Evolutionary conservation across 805 yeast species (phyloP).

Genomic region (Saturnispora mendoncae): DNA sequence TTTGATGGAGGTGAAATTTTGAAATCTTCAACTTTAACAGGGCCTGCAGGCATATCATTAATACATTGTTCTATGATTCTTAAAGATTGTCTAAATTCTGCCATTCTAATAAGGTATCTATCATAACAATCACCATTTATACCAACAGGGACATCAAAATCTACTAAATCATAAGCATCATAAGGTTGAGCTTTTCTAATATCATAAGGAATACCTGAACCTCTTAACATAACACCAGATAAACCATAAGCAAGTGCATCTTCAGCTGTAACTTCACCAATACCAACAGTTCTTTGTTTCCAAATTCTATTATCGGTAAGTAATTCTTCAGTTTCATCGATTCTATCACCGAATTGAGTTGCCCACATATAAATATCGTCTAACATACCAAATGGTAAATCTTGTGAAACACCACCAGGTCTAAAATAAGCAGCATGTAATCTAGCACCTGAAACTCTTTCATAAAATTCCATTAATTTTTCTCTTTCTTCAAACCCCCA

Average conservation of each 20-base stretch:
- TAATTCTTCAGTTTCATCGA: conserved; percentile 85
- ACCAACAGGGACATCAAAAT: conserved; percentile 83
- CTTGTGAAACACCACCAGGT: conserved; percentile 90
- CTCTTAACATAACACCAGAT: conserved; percentile 86
- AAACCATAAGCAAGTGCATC: conserved; percentile 76
- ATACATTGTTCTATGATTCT: conserved; percentile 85
- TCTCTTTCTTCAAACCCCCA: conserved; percentile 95
- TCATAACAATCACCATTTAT: conserved; percentile 86
- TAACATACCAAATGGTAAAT: conserved; percentile 73
- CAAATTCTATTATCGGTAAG: conserved; percentile 86
- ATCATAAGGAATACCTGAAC: conserved; percentile 83
- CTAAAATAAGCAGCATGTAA: conserved; percentile 81
- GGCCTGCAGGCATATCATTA: conserved; percentile 88
- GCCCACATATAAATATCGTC: conserved; percentile 96
- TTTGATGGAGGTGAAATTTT: conserved; percentile 80
- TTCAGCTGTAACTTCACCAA: conserved; percentile 76
- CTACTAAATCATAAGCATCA: conserved; percentile 81
- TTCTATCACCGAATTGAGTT: conserved; percentile 87
- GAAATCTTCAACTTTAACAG: conserved; percentile 84
- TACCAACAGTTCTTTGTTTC: conserved; percentile 77
- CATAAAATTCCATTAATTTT: conserved; percentile 86
- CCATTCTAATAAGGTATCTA: conserved; percentile 81
- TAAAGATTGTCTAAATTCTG: conserved; percentile 84
- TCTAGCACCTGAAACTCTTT: conserved; percentile 85
- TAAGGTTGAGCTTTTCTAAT: conserved; percentile 81